Base-by-base conservation (phyloP, 768 basidiomycete genomes). In the Hygrophoropsis aurantiaca region DNA sequence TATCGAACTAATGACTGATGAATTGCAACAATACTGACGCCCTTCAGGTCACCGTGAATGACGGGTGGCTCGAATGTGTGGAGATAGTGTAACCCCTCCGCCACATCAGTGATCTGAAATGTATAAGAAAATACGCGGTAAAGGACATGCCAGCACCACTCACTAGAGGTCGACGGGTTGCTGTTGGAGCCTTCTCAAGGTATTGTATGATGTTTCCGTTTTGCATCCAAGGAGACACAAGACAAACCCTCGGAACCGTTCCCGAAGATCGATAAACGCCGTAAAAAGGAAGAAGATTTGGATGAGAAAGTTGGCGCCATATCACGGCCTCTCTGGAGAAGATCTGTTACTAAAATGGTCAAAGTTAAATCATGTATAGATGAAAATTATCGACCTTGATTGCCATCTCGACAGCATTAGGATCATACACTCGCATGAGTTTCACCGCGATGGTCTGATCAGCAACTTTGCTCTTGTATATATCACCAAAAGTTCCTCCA, bases 21-120 rank as follows among this genome's bases (percentile, higher is more conserved):
- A 30, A 30, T 6, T 7, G 27, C 27, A 30, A n/a, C 36, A 21
- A 42, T n/a, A 58, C 44, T 41, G 32, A 65, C 64, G 33, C 60
- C 62, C 58, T 64, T 65, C 20, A 68, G 50, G 49, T 67, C 64
- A 13, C 65, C 64, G 38, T 67, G 65, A 15, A 64, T 54, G 8
- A 66, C 58, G 16, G 62, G 61, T 2, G 62, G 62, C 11, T 55
- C 42, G 26, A 56, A 42, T 15, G 19, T 19, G 44, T 67, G 66
- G 2, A 67, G 50, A 50, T 65, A 62, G 11, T 56, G 41, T 18
- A 67, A 21, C 11, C 66, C 66, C n/a, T 47, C 40, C 0, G 59
- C 64, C 3, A 61, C 51, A 33, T 66, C 64, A 5, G 50, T 42
- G 9, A 55, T 42, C 60, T 63, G 34, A 11, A 33, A 19, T 9